phyloP scores from a whole-genome alignment of 2,329 filamentous ascomycete genomes.

The Nigrograna mackinnonii region DNA sequence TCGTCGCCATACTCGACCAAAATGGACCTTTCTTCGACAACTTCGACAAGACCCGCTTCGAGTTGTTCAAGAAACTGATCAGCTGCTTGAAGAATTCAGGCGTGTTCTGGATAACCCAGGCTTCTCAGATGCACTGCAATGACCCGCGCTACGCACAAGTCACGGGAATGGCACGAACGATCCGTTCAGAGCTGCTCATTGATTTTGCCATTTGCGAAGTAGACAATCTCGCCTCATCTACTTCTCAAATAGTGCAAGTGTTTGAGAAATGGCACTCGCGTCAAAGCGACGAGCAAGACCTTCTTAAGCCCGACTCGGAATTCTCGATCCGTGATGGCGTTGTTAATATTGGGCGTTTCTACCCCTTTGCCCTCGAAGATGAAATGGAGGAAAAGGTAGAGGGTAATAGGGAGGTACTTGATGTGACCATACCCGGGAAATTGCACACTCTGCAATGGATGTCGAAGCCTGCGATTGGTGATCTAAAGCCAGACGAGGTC shows the following conservation, averaged over 20 bases:
- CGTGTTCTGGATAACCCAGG: conserved; percentile 33
- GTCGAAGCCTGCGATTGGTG: not conserved
- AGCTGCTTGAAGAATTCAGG: conserved; percentile 4
- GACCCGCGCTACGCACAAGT: conserved; percentile 32
- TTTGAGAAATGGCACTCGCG: conserved; percentile 9
- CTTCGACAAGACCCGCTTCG: conserved; percentile 13
- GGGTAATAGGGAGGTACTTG: not conserved
- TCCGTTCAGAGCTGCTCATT: conserved; percentile 28
- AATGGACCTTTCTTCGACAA: conserved; percentile 24
- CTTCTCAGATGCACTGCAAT: conserved; percentile 20
- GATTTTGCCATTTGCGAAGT: conserved; percentile 28
- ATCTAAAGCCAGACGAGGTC: conserved; percentile 14
- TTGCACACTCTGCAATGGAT: conserved; percentile 1
- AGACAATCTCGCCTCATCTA: conserved; percentile 6
- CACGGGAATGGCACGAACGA: conserved; percentile 28
- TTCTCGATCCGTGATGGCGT: conserved; percentile 22
- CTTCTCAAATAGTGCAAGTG: not conserved
- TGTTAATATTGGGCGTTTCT: conserved; percentile 25
- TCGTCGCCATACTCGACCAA: conserved; percentile 25
- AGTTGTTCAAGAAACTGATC: conserved; percentile 8
- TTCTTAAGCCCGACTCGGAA: conserved; percentile 27
- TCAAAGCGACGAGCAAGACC: not conserved
- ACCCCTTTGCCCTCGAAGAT: conserved; percentile 4
- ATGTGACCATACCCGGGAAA: not conserved
- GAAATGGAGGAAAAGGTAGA: not conserved